Evolutionary conservation across 2,329 filamentous ascomycete genomes (phyloP), one percentile per base, ranked within the genome.

Genomic region (Venturia aucupariae): DNA sequence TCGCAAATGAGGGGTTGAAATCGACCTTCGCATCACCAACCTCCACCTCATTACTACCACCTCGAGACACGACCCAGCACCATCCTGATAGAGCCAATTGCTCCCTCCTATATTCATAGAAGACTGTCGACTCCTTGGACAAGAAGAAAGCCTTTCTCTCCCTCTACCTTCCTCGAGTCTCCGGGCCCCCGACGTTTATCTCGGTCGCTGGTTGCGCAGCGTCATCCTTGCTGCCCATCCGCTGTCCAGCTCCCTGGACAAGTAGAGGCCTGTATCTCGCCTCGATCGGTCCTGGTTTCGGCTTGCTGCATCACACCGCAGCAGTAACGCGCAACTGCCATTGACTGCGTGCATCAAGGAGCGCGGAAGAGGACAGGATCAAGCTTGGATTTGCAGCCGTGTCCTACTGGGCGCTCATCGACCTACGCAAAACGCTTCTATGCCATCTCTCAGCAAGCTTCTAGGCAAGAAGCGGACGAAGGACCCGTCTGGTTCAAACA

Each of bases 381-480:
- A 39, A 24, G 39, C 32, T 60, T 60, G 35, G 10, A 60, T 39
- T n/a, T 41, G 38, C 59, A 60, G 59, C 35, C 27, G 59, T 30
- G 59, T 60, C 59, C 59, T 44, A 32, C 30, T 8, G 30, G 51
- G 30, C 30, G 51, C 19, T 5, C 19, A 42, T 60, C 44, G 59
- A 60, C 22, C 35, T 38, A 39, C 51, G n/a, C n/a, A 54, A 27
- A 63, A 63, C 62, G 62, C 62, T 63, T 57, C 48, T 77, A 97
- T 99, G 94, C 94, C 92, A 87, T 90, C 86, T 78, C 85, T 97
- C 82, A 91, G 91, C 78, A 57, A 57, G 51, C 92, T 97, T 75
- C 86, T 97, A 76, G 97, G 97, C 85, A 97, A 96, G 86, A 96
- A 96, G 85, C 88, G 92, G 85, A 96, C 92, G 80, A 95, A 92